Percentiles rank a stretch among this genome's conserved stretches.
These are phyloP conservation scores for Leavenworthia alabamica DNA, from an alignment of 345 rosid species.

Conservation along the genomic window DNA sequence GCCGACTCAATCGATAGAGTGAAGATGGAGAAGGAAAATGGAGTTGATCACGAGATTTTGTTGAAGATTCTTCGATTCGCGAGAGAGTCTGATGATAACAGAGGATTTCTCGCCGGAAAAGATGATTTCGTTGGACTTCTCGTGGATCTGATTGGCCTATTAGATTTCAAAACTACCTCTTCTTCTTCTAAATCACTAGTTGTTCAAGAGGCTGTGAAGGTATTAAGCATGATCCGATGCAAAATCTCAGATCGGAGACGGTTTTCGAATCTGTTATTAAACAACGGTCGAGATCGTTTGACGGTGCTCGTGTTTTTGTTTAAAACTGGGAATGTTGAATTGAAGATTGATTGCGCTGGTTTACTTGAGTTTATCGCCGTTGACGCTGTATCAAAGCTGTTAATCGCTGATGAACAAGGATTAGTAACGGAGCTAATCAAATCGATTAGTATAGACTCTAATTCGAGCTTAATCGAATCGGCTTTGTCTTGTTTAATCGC, in stretches of 20 bases:
- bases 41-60: slow-evolving; percentile 18
- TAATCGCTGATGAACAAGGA: slow-evolving; percentile 55
- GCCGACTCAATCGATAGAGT: slow-evolving; percentile 31
- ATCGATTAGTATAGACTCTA: slow-evolving; percentile 33
- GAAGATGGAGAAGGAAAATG: slow-evolving; percentile 12
- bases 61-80: slow-evolving; percentile 42
- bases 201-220: slow-evolving; percentile 48
- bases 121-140: slow-evolving; percentile 54
- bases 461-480: slow-evolving; percentile 44
- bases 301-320: slow-evolving; percentile 39
- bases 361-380: slow-evolving; percentile 54
- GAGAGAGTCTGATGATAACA: slow-evolving; percentile 52
- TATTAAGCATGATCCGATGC: slow-evolving; percentile 37
- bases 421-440: slow-evolving; percentile 39
- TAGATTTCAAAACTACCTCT: slow-evolving; percentile 16
- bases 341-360: slow-evolving; percentile 47
- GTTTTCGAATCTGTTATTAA: slow-evolving; percentile 34
- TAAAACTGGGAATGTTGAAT: slow-evolving; percentile 37
- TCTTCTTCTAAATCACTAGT: slow-evolving; percentile 24
- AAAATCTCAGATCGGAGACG: slow-evolving; percentile 37
- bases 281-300: slow-evolving; percentile 36
- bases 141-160: slow-evolving; percentile 39
- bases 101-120: slow-evolving; percentile 46
- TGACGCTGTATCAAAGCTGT: slow-evolving; percentile 50
- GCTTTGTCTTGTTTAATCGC: slow-evolving; percentile 47